A percentile compares a stretch with the other conserved stretches of the same genome.
Conservation (phyloP, 1,284 basidiomycete genomes). For the Puccinia hordei region DNA sequence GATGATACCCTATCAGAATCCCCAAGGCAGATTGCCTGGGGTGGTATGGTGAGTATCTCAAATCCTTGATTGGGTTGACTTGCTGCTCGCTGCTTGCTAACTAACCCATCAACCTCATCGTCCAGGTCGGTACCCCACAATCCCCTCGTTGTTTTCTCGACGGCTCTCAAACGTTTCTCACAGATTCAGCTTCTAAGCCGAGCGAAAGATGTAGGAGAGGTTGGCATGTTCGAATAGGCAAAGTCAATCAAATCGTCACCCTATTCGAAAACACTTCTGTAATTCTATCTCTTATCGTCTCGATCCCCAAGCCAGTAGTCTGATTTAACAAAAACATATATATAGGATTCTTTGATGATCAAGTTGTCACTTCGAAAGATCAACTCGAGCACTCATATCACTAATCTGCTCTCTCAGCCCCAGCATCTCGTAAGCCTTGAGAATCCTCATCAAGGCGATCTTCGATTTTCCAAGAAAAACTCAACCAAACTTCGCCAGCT, state of each 20-base stretch:
- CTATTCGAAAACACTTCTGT: conserved; percentile 28
- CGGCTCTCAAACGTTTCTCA: conserved; percentile 30
- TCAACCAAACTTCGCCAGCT: not conserved
- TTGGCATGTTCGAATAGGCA: conserved; percentile 38
- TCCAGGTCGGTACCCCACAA: conserved; percentile 30
- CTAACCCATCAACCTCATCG: not conserved
- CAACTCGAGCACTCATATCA: conserved; percentile 7
- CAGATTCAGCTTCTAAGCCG: conserved; percentile 21
- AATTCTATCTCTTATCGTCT: not conserved
- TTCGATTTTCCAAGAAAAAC: not conserved
- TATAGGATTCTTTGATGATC: conserved; percentile 34
- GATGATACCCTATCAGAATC: conserved; percentile 34
- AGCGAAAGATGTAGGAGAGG: conserved; percentile 35
- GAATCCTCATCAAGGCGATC: not conserved
- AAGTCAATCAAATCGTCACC: conserved; percentile 16
- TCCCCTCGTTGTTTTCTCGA: conserved; percentile 38
- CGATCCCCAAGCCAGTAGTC: not conserved
- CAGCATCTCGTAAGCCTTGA: not conserved
- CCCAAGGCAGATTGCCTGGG: conserved; percentile 31
- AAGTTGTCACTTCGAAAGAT: conserved; percentile 36
- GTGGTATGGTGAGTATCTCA: conserved; percentile 2
- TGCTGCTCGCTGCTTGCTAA: not conserved
- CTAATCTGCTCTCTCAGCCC: conserved; percentile 17
- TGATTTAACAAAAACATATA: not conserved
- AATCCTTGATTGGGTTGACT: not conserved